Conservation (phyloP, 2,329 filamentous ascomycete species). For the Tolypocladium ophioglossoides region DNA sequence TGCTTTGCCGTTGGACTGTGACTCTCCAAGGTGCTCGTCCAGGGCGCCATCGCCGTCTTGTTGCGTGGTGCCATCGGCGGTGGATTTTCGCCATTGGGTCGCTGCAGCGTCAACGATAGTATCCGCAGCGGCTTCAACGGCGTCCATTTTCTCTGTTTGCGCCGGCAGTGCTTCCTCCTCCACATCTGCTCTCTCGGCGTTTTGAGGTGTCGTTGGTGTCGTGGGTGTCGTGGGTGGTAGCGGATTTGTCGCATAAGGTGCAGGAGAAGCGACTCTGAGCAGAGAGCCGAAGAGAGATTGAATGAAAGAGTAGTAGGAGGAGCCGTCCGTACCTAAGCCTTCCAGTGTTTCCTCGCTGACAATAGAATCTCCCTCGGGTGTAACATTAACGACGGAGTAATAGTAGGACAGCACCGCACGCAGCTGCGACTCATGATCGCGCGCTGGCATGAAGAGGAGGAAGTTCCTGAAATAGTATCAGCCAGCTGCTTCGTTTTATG, state of each 20-base stretch:
- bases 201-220: slow-evolving; percentile 10
- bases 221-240: slow-evolving; percentile 4
- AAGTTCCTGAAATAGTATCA: slow-evolving; percentile 56
- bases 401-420: slow-evolving; percentile 85
- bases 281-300: slow-evolving; percentile 67
- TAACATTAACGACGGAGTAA: slow-evolving; percentile 78
- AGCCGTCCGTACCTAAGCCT: slow-evolving; percentile 80
- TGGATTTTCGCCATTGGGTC: slow-evolving; percentile 11
- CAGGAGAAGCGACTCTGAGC: slow-evolving; percentile 51
- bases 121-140: slow-evolving; percentile 6
- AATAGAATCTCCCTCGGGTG: slow-evolving; percentile 85
- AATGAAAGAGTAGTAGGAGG: slow-evolving; percentile 43
- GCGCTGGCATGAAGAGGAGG: slow-evolving; percentile 70
- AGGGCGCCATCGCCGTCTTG: slow-evolving; percentile 24
- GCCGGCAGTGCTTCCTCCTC: neutral
- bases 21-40: slow-evolving; percentile 16
- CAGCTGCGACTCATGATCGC: slow-evolving; percentile 57
- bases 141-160: slow-evolving; percentile 7
- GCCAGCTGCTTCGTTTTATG: slow-evolving; percentile 4
- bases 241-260: slow-evolving; percentile 18
- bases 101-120: slow-evolving; percentile 12
- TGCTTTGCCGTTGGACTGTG: slow-evolving; percentile 22
- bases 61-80: slow-evolving; percentile 11
- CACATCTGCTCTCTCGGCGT: neutral
- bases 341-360: slow-evolving; percentile 85